These are phyloP conservation scores for Strobilomyces dryophilus DNA, from an alignment of 768 basidiomycete species.

Conservation along the genomic window DNA sequence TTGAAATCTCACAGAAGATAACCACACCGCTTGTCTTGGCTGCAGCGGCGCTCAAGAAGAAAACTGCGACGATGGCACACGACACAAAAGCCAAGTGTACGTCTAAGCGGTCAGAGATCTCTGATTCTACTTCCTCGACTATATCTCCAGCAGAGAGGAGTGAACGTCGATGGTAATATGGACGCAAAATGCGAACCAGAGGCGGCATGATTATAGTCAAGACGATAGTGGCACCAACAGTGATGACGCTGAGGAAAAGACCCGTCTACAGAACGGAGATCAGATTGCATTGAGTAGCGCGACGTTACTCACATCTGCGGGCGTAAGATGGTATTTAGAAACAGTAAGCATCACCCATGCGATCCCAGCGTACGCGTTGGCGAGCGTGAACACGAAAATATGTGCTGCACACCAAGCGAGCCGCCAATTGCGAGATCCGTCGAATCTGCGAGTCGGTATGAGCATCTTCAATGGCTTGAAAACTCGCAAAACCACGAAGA, in stretches of 20 bases:
- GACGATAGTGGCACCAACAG: conserved; percentile 8
- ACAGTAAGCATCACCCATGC: conserved; percentile 23
- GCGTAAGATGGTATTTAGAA: conserved; percentile 24
- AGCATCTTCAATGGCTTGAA: conserved; percentile 26
- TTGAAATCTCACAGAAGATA: conserved; percentile 12
- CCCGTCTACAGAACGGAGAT: conserved; percentile 23
- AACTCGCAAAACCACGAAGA: neutral
- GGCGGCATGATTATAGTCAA: conserved; percentile 20
- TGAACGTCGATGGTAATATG: conserved; percentile 16
- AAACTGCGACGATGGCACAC: conserved; percentile 14
- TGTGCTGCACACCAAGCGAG: conserved; percentile 27
- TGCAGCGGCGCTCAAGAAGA: conserved; percentile 10
- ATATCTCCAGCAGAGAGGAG: neutral
- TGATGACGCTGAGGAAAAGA: conserved; percentile 14
- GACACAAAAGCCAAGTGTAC: conserved; percentile 25
- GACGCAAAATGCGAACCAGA: conserved; percentile 23
- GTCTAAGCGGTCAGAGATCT: conserved; percentile 27
- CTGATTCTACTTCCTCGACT: neutral
- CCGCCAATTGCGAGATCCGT: conserved; percentile 27
- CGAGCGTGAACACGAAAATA: conserved; percentile 17
- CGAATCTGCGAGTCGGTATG: conserved; percentile 11
- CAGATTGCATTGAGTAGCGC: neutral
- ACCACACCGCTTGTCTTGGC: conserved; percentile 4
- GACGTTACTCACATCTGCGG: conserved; percentile 19
- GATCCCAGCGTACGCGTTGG: conserved; percentile 2